Conservation (phyloP, 345 rosid species). For the Crucihimalaya himalaica region DNA sequence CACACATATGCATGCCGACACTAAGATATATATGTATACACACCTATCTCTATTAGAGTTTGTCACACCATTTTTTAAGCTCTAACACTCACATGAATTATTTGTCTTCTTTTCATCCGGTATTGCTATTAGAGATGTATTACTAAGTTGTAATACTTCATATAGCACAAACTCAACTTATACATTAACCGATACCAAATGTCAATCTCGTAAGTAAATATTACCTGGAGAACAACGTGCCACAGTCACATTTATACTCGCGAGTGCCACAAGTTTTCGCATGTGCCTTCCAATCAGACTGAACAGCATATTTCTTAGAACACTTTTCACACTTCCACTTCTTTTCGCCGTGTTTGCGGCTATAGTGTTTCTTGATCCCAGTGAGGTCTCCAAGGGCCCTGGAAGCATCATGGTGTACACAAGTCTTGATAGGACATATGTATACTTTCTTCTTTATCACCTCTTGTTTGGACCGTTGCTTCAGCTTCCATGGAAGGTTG, state of each 20-base stretch:
- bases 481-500: conserved; percentile 95
- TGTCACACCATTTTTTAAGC: neutral
- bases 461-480: conserved; percentile 72
- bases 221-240: conserved; percentile 92
- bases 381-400: conserved; percentile 96
- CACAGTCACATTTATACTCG: conserved; percentile 96
- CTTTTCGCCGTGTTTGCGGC: conserved; percentile 96
- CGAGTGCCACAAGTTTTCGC: conserved; percentile 94
- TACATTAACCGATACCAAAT: conserved; percentile 8
- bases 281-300: conserved; percentile 98
- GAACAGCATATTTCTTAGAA: conserved; percentile 95
- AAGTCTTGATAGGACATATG: conserved; percentile 87
- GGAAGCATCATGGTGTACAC: conserved; percentile 86
- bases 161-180: neutral
- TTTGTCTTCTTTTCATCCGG: neutral
- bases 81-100: neutral
- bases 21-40: neutral
- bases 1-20: conserved; percentile 30
- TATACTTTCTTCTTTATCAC: conserved; percentile 74
- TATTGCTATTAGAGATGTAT: neutral
- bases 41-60: conserved; percentile 16
- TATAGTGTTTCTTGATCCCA: conserved; percentile 90
- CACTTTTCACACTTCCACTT: conserved; percentile 97
- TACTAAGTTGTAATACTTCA: neutral
- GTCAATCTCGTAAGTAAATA: neutral